A percentile compares a stretch with the other conserved stretches of the same genome.
Evolutionary conservation across 345 rosid genomes (phyloP).

Genomic region (Pugionium dolabratum): DNA sequence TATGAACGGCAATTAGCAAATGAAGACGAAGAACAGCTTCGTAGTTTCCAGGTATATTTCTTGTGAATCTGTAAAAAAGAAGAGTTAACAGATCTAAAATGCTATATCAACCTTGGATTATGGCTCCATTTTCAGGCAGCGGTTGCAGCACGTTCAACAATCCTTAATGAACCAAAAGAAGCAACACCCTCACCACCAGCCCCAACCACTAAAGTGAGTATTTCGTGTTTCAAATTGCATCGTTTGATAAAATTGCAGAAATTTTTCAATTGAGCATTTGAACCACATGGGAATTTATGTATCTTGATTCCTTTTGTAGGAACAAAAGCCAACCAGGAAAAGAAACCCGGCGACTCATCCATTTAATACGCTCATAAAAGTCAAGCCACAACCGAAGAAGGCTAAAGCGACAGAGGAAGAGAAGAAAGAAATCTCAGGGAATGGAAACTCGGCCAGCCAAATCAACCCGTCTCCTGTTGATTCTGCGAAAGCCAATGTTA

Average conservation of each 20-base stretch:
- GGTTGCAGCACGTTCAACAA: constrained; percentile 65
- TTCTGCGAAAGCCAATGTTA: constrained; percentile 29
- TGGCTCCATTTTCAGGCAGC: constrained; percentile 62
- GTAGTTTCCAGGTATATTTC: constrained; percentile 72
- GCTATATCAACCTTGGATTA: constrained; percentile 1
- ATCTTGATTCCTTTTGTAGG: constrained; percentile 54
- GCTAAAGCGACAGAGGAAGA: constrained; percentile 50
- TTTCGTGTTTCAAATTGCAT: constrained; percentile 8
- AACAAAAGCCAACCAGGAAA: constrained; percentile 50
- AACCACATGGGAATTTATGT: constrained; percentile 17
- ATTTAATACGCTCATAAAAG: constrained; percentile 59
- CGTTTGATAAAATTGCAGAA: background rate
- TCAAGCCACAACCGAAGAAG: constrained; percentile 78
- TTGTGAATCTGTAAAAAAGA: background rate
- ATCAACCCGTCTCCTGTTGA: constrained; percentile 43
- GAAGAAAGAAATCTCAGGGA: constrained; percentile 39
- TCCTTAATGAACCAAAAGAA: constrained; percentile 65
- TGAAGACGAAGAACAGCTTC: constrained; percentile 71
- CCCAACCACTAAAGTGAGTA: constrained; percentile 51
- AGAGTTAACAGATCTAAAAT: background rate
- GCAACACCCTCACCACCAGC: constrained; percentile 32
- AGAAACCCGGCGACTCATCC: constrained; percentile 66
- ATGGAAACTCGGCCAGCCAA: constrained; percentile 26
- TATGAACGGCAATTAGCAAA: constrained; percentile 71
- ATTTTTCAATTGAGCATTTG: constrained; percentile 3